phyloP scores from a whole-genome alignment of 805 yeast species.

The Groenewaldozyma tartarivorans region DNA sequence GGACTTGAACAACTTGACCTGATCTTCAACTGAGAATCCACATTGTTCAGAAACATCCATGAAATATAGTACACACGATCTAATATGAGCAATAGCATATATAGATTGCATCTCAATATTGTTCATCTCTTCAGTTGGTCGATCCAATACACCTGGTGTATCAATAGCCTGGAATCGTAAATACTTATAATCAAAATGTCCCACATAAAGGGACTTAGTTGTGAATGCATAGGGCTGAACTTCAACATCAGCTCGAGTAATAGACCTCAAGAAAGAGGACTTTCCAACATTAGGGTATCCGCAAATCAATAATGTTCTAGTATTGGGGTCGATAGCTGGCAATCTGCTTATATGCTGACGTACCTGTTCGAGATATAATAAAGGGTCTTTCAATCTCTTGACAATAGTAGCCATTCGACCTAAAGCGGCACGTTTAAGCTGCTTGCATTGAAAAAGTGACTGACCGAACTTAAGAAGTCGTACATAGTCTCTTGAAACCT shows the following conservation, averaged over 20 bases:
- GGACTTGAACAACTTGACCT: conserved; percentile 92
- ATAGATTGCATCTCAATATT: conserved; percentile 99
- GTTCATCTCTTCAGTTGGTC: conserved; percentile 99
- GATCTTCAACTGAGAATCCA: conserved; percentile 96
- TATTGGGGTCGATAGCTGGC: conserved; percentile 97
- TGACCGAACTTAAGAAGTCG: conserved; percentile 95
- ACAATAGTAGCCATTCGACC: conserved; percentile 99
- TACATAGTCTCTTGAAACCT: conserved; percentile 90
- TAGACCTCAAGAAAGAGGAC: conserved; percentile 84
- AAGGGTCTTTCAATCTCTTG: conserved; percentile 90
- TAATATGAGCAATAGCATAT: conserved; percentile 95
- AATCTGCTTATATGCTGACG: conserved; percentile 98
- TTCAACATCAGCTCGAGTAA: conserved; percentile 97
- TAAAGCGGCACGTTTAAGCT: conserved; percentile 93
- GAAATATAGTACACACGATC: conserved; percentile 92
- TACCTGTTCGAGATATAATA: conserved; percentile 91
- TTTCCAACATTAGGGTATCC: conserved; percentile 99
- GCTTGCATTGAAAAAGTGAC: conserved; percentile 96
- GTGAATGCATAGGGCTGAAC: conserved; percentile 99
- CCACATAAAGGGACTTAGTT: conserved; percentile 93
- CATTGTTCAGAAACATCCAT: conserved; percentile 99
- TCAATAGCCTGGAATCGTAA: conserved; percentile 97
- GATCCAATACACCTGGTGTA: conserved; percentile 97
- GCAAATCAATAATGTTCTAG: conserved; percentile 93
- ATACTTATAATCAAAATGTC: conserved; percentile 97